Conservation (phyloP, 2,329 filamentous ascomycete species). For the Xylariaceae sp. region DNA sequence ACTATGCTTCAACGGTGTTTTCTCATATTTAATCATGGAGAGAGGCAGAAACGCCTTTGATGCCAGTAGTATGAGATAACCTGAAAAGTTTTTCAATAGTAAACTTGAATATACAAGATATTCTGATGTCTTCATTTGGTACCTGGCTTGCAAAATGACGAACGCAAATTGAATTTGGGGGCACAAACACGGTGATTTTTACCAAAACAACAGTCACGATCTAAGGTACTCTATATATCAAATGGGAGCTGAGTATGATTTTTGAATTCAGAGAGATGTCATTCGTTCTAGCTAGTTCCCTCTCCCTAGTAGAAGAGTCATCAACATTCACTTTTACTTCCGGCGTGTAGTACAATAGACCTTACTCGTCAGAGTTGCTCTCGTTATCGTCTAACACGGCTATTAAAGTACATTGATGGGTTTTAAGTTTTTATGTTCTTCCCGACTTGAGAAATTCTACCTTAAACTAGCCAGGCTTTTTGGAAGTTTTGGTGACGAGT, state of each 20-base stretch:
- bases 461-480: conserved; percentile 8
- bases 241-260: not conserved
- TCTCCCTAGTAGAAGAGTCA: conserved; percentile 9
- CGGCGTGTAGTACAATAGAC: not conserved
- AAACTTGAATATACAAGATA: no score
- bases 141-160: no score
- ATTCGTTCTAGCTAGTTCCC: conserved; percentile 6
- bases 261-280: conserved; percentile 8
- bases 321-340: conserved; percentile 6
- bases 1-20: no score
- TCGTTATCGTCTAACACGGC: conserved; percentile 7
- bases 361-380: conserved; percentile 1
- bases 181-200: no score
- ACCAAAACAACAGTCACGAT: no score
- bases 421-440: conserved; percentile 21
- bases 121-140: no score
- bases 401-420: conserved; percentile 24
- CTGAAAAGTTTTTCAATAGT: no score
- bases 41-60: no score
- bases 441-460: not conserved
- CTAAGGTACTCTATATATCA: not conserved
- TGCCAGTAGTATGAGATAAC: no score
- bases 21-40: no score
- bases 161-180: no score
- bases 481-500: conserved; percentile 1